Conservation (phyloP, 2,329 filamentous ascomycete species). For the Fusarium coicis region DNA sequence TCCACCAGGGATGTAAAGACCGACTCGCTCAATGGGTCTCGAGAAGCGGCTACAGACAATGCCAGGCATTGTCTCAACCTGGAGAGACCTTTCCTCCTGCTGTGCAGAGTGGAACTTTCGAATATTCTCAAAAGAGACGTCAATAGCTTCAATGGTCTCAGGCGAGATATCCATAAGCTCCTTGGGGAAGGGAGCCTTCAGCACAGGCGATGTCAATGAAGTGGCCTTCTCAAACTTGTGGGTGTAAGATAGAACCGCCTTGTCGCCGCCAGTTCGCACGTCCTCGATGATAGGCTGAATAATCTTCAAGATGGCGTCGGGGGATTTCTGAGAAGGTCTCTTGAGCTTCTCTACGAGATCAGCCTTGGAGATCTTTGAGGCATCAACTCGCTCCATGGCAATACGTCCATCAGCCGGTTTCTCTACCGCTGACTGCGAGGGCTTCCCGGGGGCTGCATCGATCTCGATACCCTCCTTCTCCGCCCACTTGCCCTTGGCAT, state of each 20-base stretch:
- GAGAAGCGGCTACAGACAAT: slow-evolving; percentile 94
- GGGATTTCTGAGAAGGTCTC: slow-evolving; percentile 91
- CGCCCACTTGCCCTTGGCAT: slow-evolving; percentile 94
- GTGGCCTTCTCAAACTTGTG: slow-evolving; percentile 99
- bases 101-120: slow-evolving; percentile 93
- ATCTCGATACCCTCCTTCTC: slow-evolving; percentile 78
- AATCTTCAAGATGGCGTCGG: slow-evolving; percentile 92
- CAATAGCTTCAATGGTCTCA: slow-evolving; percentile 92
- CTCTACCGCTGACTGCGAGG: slow-evolving; percentile 44
- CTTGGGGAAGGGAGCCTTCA: slow-evolving; percentile 87
- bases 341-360: slow-evolving; percentile 81
- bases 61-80: slow-evolving; percentile 97
- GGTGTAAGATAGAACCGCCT: slow-evolving; percentile 89
- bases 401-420: slow-evolving; percentile 67
- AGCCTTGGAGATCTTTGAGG: slow-evolving; percentile 69
- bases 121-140: slow-evolving; percentile 94
- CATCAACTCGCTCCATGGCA: slow-evolving; percentile 82
- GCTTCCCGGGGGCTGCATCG: slow-evolving; percentile 50
- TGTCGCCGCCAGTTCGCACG: slow-evolving; percentile 84
- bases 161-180: slow-evolving; percentile 85
- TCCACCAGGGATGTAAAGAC: slow-evolving; percentile 93
- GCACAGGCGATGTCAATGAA: slow-evolving; percentile 86
- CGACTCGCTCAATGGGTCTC: slow-evolving; percentile 93
- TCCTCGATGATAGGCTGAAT: slow-evolving; percentile 92
- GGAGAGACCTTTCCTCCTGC: slow-evolving; percentile 81